Base-by-base conservation (phyloP, 306 rosid species). In the Fragaria iinumae region DNA sequence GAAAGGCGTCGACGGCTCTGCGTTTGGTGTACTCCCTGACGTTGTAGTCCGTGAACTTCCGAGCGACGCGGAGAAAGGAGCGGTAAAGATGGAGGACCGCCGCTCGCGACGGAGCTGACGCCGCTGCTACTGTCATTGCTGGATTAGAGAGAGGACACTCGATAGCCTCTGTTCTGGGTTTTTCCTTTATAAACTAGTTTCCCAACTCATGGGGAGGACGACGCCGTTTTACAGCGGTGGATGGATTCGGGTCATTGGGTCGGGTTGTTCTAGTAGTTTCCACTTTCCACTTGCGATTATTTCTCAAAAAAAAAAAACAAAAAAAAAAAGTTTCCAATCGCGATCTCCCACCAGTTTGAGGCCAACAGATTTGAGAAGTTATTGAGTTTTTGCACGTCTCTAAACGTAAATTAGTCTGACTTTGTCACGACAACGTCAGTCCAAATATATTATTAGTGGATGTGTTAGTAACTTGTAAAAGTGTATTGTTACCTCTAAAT, bases 21-120 rank as follows among this genome's bases (percentile, higher is more conserved):
- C 84, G 87, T 76, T 87, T 86, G 2, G 87, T 77, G 87, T 90
- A 88, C 57, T 90, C 91, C 45, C 84, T 80, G 41, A 90, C 77
- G 85, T 88, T 88, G 87, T 90, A 90, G 71, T 90, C 96, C 0
- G 83, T 70, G 82, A 90, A 86, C 2, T 76, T 60, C 1, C 87
- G 86, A 23, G 96, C 84, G 1, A 77, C 74, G 0, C 91, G 90
- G 7, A 88, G 73, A 20, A 90, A 76, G 2, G 91, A 86, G 52
- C 91, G 91, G 75, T 71, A 50, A 0, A 90, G 85, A 1, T 76
- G 36, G 0, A 85, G 89, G 17, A 77, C 60, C 77, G 86, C 81
- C 11, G 87, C 47, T 27, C 72, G 43, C 0, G 88, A 71, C 29
- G 87, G 85, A 34, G 68, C 69, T n/a, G 71, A 11, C 1, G 76